Evolutionary conservation across 2,329 filamentous ascomycete species (phyloP).

Genomic region (Fusarium xylarioides): DNA sequence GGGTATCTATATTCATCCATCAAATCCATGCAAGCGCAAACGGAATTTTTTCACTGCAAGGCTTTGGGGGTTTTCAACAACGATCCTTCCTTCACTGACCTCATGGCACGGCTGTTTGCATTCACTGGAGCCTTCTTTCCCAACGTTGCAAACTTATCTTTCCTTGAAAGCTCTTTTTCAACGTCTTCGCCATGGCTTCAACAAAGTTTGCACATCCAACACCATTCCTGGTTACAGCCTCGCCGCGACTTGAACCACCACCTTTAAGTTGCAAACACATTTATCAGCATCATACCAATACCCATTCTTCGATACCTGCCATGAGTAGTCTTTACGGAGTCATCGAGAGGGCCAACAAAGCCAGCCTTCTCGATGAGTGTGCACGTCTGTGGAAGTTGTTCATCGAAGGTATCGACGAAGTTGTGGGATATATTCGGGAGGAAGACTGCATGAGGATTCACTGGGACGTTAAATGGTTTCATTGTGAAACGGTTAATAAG

Average conservation of each 20-base stretch:
- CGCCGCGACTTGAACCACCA: constrained; percentile 2
- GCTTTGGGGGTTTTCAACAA: background rate
- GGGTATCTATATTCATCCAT: constrained; percentile 13
- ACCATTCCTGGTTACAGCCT: constrained; percentile 6
- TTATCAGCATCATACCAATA: background rate
- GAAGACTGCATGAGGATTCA: constrained; percentile 14
- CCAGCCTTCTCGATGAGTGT: background rate
- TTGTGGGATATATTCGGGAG: constrained; percentile 33
- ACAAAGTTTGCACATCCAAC: constrained; percentile 23
- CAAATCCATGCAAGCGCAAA: constrained; percentile 19
- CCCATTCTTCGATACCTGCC: background rate
- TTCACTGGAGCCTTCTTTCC: background rate
- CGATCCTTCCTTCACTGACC: background rate
- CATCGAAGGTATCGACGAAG: constrained; percentile 30
- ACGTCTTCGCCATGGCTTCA: constrained; percentile 22
- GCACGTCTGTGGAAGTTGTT: constrained; percentile 26
- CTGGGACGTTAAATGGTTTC: constrained; percentile 24
- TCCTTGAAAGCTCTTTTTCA: background rate
- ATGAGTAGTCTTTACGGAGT: constrained; percentile 28
- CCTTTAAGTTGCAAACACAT: constrained; percentile 5
- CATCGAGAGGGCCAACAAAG: constrained; percentile 35
- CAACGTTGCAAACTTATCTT: background rate
- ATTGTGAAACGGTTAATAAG: background rate
- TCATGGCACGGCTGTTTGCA: constrained; percentile 3
- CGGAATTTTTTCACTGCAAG: constrained; percentile 13